Base-by-base conservation (phyloP, 345 rosid species). In the Turritis glabra region DNA sequence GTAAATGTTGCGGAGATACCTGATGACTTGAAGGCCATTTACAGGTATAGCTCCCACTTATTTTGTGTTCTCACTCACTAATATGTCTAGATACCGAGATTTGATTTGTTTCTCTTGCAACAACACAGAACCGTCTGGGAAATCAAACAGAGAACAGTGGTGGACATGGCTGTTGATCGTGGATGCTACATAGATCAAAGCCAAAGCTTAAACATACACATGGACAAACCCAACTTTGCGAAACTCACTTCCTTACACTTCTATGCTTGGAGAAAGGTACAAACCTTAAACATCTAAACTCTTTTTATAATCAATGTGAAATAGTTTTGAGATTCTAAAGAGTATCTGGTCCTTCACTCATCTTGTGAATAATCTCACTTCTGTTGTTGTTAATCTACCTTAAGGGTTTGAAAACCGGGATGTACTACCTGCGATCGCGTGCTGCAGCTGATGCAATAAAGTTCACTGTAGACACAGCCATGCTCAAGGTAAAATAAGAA, bases 371-470 rank as follows among this genome's bases (percentile, higher is more conserved):
- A 19, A 7, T 71, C 67, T 59, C 50, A 50, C 23, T 35, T 66
- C 21, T 30, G 33, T 66, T 50, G 8, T 66, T 51, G 33, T 15
- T 32, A 22, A 47, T 47, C 33, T 22, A 51, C 18, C 13, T 22
- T 22, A 19, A 92, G 98, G 98, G 98, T 54, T 62, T 92, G 62
- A 92, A 92, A 82, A 92, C 95, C 0, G 95, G 96, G 25, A 92
- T 92, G 98, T 92, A 90, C 44, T 92, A 90, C 77, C 85, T 92
- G 47, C 80, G 96, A 35, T 81, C 96, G 3, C 90, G 93, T 7
- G 98, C 96, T 51, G 98, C 98, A 22, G 93, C 95, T 37, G 98
- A 92, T 83, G 98, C 98, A 21, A 92, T 92, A 75, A 90, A 90
- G 82, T 90, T 92, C 82, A 92, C 96, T 3, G 98, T 92, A 8